phyloP scores from a whole-genome alignment of 352 stramenopile genomes.

The Pythium dissotocum region DNA sequence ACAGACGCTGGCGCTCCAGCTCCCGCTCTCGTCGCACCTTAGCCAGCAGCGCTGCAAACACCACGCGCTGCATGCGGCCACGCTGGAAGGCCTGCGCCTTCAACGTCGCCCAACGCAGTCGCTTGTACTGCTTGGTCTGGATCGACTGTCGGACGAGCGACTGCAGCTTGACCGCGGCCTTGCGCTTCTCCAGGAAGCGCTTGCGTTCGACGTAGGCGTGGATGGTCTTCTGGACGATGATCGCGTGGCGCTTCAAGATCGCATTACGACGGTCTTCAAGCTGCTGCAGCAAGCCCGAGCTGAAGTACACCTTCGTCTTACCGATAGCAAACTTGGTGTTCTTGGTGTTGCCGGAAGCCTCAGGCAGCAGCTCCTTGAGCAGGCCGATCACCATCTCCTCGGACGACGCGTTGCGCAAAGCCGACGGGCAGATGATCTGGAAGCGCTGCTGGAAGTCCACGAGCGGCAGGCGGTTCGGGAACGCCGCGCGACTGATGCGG shows the following conservation, averaged over 20 bases:
- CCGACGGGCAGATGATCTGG: constrained; percentile 81
- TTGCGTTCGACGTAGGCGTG: constrained; percentile 59
- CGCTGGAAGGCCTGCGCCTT: constrained; percentile 54
- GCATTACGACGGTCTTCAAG: constrained; percentile 86
- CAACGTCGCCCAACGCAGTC: constrained; percentile 45
- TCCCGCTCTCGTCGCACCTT: constrained; percentile 45
- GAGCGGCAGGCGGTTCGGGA: constrained; percentile 92
- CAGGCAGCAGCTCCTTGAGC: constrained; percentile 67
- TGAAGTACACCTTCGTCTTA: constrained; percentile 85
- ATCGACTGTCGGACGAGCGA: constrained; percentile 42
- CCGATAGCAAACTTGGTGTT: constrained; percentile 82
- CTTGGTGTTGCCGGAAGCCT: constrained; percentile 58
- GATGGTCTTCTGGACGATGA: constrained; percentile 77
- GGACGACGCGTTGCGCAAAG: constrained; percentile 50
- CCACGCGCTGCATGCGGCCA: constrained; percentile 62
- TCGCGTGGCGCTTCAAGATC: constrained; percentile 74
- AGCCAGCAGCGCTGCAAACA: constrained; percentile 48
- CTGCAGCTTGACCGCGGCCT: constrained; percentile 55
- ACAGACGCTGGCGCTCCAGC: constrained; percentile 31
- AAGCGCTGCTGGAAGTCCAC: constrained; percentile 79
- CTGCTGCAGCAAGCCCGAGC: constrained; percentile 88
- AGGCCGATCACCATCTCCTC: constrained; percentile 77
- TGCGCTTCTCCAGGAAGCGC: constrained; percentile 48
- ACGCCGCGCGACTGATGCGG: constrained; percentile 84
- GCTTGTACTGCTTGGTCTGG: constrained; percentile 44